phyloP scores from a whole-genome alignment of 805 yeast species.

The Zygotorulaspora danielsina region DNA sequence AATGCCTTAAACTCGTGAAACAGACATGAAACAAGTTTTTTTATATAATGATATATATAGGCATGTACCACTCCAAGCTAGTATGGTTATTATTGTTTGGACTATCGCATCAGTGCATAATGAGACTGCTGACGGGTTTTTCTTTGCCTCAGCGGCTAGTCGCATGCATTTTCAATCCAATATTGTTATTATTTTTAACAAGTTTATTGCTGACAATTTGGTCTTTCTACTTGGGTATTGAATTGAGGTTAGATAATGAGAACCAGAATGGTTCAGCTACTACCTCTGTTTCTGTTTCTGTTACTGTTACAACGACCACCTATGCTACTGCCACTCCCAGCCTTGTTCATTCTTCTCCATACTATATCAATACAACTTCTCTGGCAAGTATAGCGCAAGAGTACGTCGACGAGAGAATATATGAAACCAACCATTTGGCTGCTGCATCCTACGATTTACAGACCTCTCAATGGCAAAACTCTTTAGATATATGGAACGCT shows the following conservation, averaged over 20 bases:
- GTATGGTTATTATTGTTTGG: background rate
- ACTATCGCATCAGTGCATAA: too few species aligned
- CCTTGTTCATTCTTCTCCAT: too few species aligned
- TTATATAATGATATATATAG: background rate
- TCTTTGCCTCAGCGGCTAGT: conserved; percentile 18
- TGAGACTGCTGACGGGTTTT: conserved; percentile 1
- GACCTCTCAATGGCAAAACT: conserved; percentile 1
- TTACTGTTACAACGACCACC: conserved; percentile 3
- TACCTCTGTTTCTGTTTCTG: conserved; percentile 2
- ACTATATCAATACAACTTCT: conserved; percentile 1
- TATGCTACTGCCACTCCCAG: conserved; percentile 2
- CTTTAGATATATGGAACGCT: conserved; percentile 11
- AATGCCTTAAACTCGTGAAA: conserved; percentile 2
- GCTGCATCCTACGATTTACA: conserved; percentile 1
- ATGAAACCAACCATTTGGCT: background rate
- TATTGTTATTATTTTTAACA: conserved; percentile 10
- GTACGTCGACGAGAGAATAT: conserved; percentile 2
- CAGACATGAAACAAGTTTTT: conserved; percentile 3
- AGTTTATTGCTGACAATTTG: conserved; percentile 14
- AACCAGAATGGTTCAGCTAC: background rate
- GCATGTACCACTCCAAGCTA: background rate
- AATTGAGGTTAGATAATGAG: background rate
- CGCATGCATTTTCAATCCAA: conserved; percentile 14
- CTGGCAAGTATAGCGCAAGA: conserved; percentile 1
- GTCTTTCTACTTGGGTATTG: conserved; percentile 9